Conservation (phyloP, 1,284 basidiomycete genomes). For the Tilletia caries region DNA sequence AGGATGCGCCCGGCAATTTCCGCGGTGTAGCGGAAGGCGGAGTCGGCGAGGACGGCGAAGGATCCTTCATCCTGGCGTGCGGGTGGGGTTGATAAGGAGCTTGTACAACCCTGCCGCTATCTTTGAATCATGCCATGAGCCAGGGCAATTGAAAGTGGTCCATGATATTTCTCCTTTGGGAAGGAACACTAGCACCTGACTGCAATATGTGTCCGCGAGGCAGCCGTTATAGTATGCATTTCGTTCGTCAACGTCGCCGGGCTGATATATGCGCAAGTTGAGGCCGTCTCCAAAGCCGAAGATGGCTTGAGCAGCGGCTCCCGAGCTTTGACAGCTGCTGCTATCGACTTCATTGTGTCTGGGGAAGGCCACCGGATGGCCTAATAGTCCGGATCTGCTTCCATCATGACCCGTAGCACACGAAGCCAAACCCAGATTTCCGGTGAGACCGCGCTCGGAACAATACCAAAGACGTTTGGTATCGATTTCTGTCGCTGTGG, state of each 20-base stretch:
- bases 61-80: background rate
- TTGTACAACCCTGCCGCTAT: background rate
- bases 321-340: background rate
- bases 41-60: background rate
- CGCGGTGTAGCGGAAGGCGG: background rate
- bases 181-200: background rate
- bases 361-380: background rate
- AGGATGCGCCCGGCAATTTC: background rate
- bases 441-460: background rate
- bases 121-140: background rate
- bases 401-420: background rate
- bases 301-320: background rate
- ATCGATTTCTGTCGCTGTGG: background rate
- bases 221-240: background rate
- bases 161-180: background rate
- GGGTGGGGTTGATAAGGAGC: background rate
- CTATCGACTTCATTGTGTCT: background rate
- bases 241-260: background rate
- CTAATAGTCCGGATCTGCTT: background rate
- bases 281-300: background rate
- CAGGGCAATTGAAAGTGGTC: background rate
- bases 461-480: background rate
- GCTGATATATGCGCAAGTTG: background rate
- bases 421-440: background rate
- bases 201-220: background rate